Conservation (phyloP, 148 eudicot species). For the Rhododendron mucronatum region DNA sequence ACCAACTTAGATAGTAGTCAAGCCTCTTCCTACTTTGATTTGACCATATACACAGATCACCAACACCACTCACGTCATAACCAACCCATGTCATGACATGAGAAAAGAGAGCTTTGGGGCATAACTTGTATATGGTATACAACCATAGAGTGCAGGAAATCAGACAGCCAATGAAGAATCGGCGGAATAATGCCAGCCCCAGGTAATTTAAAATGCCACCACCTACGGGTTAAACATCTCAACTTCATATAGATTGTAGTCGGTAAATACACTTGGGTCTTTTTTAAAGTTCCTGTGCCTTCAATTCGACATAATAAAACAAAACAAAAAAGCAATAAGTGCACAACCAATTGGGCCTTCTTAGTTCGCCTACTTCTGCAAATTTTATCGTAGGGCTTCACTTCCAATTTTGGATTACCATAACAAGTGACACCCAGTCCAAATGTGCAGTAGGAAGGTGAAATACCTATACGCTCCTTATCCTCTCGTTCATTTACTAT, state of each 20-base stretch:
- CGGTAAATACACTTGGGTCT: background rate
- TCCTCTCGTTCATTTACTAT: background rate
- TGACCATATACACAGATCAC: background rate
- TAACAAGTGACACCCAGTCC: background rate
- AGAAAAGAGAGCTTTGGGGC: background rate
- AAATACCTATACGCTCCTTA: background rate
- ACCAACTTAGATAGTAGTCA: background rate
- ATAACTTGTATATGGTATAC: background rate
- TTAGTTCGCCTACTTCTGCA: background rate
- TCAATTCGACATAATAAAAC: background rate
- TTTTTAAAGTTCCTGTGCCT: background rate
- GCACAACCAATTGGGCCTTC: background rate
- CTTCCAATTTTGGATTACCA: background rate
- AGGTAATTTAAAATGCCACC: background rate
- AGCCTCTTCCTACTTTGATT: background rate
- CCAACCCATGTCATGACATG: background rate
- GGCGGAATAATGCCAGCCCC: too few relatives aligned
- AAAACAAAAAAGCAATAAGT: background rate
- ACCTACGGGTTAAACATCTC: background rate
- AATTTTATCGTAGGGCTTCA: background rate
- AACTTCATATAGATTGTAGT: background rate
- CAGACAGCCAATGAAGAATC: background rate
- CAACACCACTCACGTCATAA: background rate
- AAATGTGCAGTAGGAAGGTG: background rate
- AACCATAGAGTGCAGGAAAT: too few relatives aligned